phyloP scores from a whole-genome alignment of 2,329 filamentous ascomycete species.

The Myriosclerotinia duriaeana region DNA sequence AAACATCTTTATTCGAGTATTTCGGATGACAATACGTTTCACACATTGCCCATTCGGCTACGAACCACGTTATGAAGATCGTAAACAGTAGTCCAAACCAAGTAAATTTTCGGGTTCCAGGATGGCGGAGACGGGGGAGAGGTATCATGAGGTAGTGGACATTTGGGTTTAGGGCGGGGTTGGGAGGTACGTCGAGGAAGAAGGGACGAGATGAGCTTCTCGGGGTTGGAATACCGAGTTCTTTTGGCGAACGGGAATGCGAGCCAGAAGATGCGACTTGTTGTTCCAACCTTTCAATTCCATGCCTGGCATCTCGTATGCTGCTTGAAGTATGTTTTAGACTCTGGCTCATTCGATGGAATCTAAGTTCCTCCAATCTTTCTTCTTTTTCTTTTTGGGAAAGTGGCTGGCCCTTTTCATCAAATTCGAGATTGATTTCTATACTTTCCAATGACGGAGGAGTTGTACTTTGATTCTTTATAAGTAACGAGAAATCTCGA shows the following conservation, averaged over 20 bases:
- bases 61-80: constrained; percentile 52
- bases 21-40: constrained; percentile 53
- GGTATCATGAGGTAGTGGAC: constrained; percentile 32
- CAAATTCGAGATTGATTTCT: constrained; percentile 29
- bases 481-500: constrained; percentile 16
- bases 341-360: constrained; percentile 53
- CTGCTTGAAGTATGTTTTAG: constrained; percentile 53
- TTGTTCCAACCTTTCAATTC: constrained; percentile 58
- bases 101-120: constrained; percentile 33
- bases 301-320: constrained; percentile 56
- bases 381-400: constrained; percentile 38
- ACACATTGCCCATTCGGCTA: constrained; percentile 55
- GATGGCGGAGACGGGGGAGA: constrained; percentile 29
- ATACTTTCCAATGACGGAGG: not conserved
- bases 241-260: constrained; percentile 23
- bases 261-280: constrained; percentile 45
- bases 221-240: not conserved
- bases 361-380: constrained; percentile 45
- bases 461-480: constrained; percentile 14
- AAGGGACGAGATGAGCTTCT: constrained; percentile 14
- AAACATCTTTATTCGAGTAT: constrained; percentile 48
- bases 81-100: constrained; percentile 40
- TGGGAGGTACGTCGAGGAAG: not conserved
- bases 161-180: constrained; percentile 9
- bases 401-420: constrained; percentile 31